Conservation (phyloP, 2,329 filamentous ascomycete species). For the Ceratocystiopsis sp. region DNA sequence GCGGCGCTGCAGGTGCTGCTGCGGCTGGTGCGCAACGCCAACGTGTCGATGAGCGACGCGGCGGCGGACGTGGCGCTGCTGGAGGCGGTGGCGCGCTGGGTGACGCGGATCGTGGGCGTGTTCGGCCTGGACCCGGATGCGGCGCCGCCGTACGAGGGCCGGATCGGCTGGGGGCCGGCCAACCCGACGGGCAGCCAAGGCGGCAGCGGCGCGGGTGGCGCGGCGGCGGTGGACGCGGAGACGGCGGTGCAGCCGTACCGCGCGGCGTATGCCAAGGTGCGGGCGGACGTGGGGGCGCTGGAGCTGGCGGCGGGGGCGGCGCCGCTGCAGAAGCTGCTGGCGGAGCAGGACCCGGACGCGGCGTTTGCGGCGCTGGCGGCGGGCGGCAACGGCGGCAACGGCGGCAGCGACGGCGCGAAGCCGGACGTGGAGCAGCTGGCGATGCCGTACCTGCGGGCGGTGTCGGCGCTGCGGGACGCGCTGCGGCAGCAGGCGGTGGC, state of each 20-base stretch:
- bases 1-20: conserved; percentile 44
- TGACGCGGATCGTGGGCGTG: conserved; percentile 48
- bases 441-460: conserved; percentile 43
- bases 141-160: conserved; percentile 20
- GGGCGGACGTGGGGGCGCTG: conserved; percentile 7
- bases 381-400: background rate
- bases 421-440: conserved; percentile 17
- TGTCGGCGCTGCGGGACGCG: conserved; percentile 21
- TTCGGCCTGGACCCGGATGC: conserved; percentile 40
- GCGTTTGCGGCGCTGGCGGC: conserved; percentile 2
- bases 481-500: conserved; percentile 15
- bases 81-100: conserved; percentile 33
- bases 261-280: conserved; percentile 5
- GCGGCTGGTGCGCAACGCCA: conserved; percentile 47
- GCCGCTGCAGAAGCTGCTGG: conserved; percentile 4
- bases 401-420: background rate
- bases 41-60: conserved; percentile 19
- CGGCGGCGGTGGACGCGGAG: conserved; percentile 2
- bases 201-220: background rate
- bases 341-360: conserved; percentile 1
- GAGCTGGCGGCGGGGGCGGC: background rate
- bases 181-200: conserved; percentile 29
- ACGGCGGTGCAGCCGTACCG: conserved; percentile 9
- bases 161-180: conserved; percentile 49
- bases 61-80: conserved; percentile 8